Evolutionary conservation across 2,329 filamentous ascomycete species (phyloP).

Genomic region (Teratosphaeriaceae sp.): DNA sequence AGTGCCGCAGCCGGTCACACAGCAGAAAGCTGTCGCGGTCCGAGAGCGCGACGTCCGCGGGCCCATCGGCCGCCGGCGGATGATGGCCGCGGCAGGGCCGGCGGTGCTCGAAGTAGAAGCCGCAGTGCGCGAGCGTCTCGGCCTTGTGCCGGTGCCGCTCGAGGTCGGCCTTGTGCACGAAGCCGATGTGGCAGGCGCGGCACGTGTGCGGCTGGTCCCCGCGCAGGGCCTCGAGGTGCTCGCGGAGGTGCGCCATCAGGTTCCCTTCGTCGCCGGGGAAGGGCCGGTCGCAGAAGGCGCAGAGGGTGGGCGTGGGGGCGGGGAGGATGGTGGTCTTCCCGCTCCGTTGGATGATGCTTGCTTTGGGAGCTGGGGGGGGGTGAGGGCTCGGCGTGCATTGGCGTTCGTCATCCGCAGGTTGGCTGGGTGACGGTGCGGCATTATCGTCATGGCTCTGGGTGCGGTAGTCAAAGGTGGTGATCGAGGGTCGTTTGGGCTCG

Average conservation of each 20-base stretch:
- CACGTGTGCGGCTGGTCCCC: constrained; percentile 14
- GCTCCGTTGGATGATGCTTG: constrained; percentile 11
- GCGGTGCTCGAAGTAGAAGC: constrained; percentile 20
- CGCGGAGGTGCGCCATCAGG: constrained; percentile 16
- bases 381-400: too few species aligned
- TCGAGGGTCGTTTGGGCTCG: constrained; percentile 6
- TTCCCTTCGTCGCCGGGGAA: constrained; percentile 17
- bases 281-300: constrained; percentile 17
- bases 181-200: constrained; percentile 19
- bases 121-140: constrained; percentile 17
- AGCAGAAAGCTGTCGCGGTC: constrained; percentile 19
- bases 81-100: constrained; percentile 21
- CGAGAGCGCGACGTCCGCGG: constrained; percentile 9
- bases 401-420: too few species aligned
- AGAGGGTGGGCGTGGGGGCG: constrained; percentile 11
- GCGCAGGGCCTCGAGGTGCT: constrained; percentile 19
- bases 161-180: constrained; percentile 21
- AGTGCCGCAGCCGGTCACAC: constrained; percentile 19
- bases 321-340: constrained; percentile 8
- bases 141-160: constrained; percentile 15
- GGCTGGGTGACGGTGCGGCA: too few species aligned
- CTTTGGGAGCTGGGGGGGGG: constrained; percentile 5
- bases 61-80: constrained; percentile 9
- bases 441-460: not conserved
- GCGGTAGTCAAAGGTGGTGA: constrained; percentile 5